phyloP scores from a whole-genome alignment of 2,329 filamentous ascomycete genomes.

The Arthrinium puccinioides region DNA sequence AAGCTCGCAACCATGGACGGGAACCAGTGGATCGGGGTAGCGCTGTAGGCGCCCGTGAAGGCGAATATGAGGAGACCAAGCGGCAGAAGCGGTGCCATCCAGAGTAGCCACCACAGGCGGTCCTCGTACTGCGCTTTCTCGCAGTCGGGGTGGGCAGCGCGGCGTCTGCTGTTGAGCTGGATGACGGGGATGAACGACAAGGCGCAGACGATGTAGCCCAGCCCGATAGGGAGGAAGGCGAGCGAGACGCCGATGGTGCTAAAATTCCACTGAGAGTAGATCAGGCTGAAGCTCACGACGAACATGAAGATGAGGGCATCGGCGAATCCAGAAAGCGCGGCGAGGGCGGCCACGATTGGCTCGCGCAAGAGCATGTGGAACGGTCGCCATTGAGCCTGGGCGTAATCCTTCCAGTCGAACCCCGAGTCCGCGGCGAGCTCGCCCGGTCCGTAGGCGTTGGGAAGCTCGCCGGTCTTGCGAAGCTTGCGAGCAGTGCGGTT shows the following conservation, averaged over 20 bases:
- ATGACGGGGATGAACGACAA: constrained; percentile 51
- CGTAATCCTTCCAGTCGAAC: constrained; percentile 50
- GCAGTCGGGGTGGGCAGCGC: constrained; percentile 40
- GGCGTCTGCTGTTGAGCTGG: constrained; percentile 42
- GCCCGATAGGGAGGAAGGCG: constrained; percentile 56
- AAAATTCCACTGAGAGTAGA: constrained; percentile 63
- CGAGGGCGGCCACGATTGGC: constrained; percentile 65
- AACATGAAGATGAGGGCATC: constrained; percentile 75
- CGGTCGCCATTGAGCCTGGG: constrained; percentile 52
- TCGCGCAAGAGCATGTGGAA: constrained; percentile 70
- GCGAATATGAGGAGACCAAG: constrained; percentile 66
- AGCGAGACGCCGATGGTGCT: constrained; percentile 47
- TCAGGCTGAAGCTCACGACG: constrained; percentile 62
- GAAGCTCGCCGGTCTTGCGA: constrained; percentile 49
- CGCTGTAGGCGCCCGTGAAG: constrained; percentile 49
- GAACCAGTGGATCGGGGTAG: constrained; percentile 60
- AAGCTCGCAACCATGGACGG: constrained; percentile 57
- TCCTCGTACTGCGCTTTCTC: constrained; percentile 61
- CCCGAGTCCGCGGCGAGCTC: constrained; percentile 51
- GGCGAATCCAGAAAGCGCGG: constrained; percentile 64
- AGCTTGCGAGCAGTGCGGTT: constrained; percentile 67
- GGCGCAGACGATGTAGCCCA: constrained; percentile 61
- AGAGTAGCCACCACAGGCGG: constrained; percentile 59
- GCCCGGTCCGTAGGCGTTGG: constrained; percentile 61
- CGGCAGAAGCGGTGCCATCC: constrained; percentile 50